These are phyloP conservation scores for Fusarium incarnatum DNA, from an alignment of 2,329 filamentous ascomycete genomes.

Conservation along the genomic window DNA sequence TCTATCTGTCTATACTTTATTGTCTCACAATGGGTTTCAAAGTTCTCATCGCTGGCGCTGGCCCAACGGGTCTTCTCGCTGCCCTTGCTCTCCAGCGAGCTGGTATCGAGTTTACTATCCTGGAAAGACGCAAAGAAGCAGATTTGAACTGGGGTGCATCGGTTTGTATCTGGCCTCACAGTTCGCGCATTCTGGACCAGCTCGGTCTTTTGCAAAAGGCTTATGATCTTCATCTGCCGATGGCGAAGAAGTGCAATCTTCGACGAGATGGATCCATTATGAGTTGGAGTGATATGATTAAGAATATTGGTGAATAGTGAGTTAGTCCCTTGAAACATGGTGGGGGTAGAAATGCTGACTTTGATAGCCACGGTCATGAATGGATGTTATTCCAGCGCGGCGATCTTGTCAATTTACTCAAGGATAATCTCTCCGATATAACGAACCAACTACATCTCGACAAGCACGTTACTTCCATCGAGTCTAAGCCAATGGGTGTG, in stretches of 20 bases:
- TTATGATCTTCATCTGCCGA: not conserved
- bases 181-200: constrained; percentile 14
- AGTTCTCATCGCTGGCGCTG: constrained; percentile 24
- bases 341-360: no score
- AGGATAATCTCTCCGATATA: constrained; percentile 12
- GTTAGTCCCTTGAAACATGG: no score
- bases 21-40: constrained; percentile 17
- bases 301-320: constrained; percentile 24
- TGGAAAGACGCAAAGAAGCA: constrained; percentile 14
- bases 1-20: no score
- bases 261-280: constrained; percentile 14
- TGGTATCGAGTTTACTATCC: constrained; percentile 19
- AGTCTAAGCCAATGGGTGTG: not conserved
- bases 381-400: constrained; percentile 37
- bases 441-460: constrained; percentile 6
- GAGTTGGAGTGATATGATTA: constrained; percentile 31
- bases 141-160: constrained; percentile 29
- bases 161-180: constrained; percentile 30
- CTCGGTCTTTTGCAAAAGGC: constrained; percentile 22
- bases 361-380: constrained; percentile 18
- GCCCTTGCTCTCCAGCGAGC: constrained; percentile 16
- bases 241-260: constrained; percentile 31
- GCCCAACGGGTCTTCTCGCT: constrained; percentile 14
- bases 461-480: constrained; percentile 25
- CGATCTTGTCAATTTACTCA: constrained; percentile 29